Evolutionary conservation across 345 rosid species (phyloP).

Genomic region (Lagerstroemia speciosa): DNA sequence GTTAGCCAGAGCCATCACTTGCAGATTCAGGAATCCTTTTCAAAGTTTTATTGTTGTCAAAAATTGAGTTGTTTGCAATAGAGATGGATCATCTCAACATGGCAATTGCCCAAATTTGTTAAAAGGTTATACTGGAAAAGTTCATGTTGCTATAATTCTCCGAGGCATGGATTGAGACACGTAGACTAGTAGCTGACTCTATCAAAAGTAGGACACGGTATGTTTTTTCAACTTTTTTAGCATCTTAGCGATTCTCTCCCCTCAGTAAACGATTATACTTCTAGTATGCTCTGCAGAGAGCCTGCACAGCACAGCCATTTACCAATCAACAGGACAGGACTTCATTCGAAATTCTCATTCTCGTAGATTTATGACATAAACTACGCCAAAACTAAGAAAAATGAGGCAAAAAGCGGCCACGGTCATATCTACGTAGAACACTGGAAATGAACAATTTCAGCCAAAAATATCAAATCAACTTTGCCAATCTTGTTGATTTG

Average conservation of each 20-base stretch:
- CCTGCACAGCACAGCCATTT: background rate
- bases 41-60: background rate
- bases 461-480: background rate
- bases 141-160: no score
- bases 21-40: background rate
- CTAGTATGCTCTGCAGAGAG: background rate
- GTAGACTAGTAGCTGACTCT: background rate
- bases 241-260: background rate
- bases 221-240: background rate
- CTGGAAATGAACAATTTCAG: background rate
- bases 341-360: background rate
- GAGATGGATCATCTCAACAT: background rate
- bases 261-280: background rate
- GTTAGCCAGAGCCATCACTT: constrained; percentile 63
- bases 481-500: background rate
- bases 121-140: no score
- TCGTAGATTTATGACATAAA: background rate
- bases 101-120: background rate
- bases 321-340: background rate
- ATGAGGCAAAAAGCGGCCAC: background rate
- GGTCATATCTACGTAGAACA: background rate
- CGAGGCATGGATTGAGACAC: background rate
- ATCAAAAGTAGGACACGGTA: no score
- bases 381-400: background rate
- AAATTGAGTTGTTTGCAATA: background rate